Base-by-base conservation (phyloP, 1,139 yeast genomes). In the Taphrina wiesneri region DNA sequence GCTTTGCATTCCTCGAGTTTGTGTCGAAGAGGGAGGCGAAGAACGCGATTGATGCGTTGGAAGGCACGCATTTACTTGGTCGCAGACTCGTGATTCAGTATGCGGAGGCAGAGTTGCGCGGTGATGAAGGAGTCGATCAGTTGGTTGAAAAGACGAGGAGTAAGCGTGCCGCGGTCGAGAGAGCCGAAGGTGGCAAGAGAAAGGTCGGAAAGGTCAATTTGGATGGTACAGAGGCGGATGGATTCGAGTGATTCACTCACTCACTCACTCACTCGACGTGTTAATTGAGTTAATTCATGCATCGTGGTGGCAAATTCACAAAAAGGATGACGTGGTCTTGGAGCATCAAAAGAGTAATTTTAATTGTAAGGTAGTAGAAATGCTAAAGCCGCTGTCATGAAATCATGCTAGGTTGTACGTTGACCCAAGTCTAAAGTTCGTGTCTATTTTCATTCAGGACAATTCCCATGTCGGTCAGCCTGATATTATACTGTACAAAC, bases 1-100 rank as follows among this genome's bases (percentile, higher is more conserved):
- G 99, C 75, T 93, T 93, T 80, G 99, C 99, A 0, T 93, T 93
- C 76, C 97, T 95, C 57, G 99, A 93, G 77, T 95, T 88, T 74
- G 81, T 88, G 21, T 80, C 95, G 56, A 82, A 90, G 49, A 90
- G 91, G 76, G 99, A 93, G 77, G 98, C 99, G 1, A 96, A 88
- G 75, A 86, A 82, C 74, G 99, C 98, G n/a, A 88, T 93, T 92
- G 86, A 86, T 72, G 95, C 92, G 75, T 83, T 93, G 71, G 89
- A 87, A 76, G 99, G 99, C 69, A 97, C 95, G 1, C 99, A 93
- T 83, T 87, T 93, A 77, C 83, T 93, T 66, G 99, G 99, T 52
- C 87, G 99, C 79, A 84, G 97, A 71, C 81, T 93, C 72, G 97
- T 93, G n/a, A 86, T 95, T 87, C 96, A 93, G 76, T 91, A 83